A percentile compares a stretch with the other conserved stretches of the same genome.
Evolutionary conservation across 2,329 filamentous ascomycete species (phyloP).

Genomic region (Nigrograna mackinnonii): DNA sequence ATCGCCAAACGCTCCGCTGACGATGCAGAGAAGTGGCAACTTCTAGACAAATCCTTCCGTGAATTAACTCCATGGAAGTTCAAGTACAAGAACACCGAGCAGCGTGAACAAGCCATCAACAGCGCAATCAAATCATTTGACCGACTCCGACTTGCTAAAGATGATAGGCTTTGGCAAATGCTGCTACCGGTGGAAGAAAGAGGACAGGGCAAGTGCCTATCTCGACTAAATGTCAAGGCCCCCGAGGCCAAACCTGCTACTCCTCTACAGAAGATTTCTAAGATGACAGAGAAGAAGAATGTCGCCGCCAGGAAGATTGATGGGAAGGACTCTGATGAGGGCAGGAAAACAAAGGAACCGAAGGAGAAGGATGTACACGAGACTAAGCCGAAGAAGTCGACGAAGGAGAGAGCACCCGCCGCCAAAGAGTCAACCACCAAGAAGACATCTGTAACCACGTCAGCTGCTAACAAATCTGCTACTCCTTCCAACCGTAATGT

Average conservation of each 20-base stretch:
- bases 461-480: constrained; percentile 2
- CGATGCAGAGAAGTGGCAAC: constrained; percentile 45
- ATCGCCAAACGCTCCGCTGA: constrained; percentile 55
- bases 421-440: constrained; percentile 20
- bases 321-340: constrained; percentile 51
- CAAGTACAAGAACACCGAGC: constrained; percentile 57
- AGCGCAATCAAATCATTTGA: constrained; percentile 67
- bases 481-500: constrained; percentile 21
- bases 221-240: constrained; percentile 59
- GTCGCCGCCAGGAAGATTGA: constrained; percentile 44
- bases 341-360: constrained; percentile 43
- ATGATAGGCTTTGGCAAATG: constrained; percentile 65
- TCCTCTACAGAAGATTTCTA: constrained; percentile 41
- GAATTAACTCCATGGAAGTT: constrained; percentile 67
- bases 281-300: constrained; percentile 48
- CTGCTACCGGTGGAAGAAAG: constrained; percentile 64
- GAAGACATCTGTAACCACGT: constrained; percentile 12
- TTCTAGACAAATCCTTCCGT: constrained; percentile 63
- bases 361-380: constrained; percentile 22
- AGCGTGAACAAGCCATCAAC: constrained; percentile 63
- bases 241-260: constrained; percentile 36
- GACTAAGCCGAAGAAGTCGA: constrained; percentile 10
- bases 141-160: constrained; percentile 61
- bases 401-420: constrained; percentile 27
- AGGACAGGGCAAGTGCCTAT: constrained; percentile 64